phyloP scores from a whole-genome alignment of 2,329 filamentous ascomycete genomes.

The Stemphylium beticola region DNA sequence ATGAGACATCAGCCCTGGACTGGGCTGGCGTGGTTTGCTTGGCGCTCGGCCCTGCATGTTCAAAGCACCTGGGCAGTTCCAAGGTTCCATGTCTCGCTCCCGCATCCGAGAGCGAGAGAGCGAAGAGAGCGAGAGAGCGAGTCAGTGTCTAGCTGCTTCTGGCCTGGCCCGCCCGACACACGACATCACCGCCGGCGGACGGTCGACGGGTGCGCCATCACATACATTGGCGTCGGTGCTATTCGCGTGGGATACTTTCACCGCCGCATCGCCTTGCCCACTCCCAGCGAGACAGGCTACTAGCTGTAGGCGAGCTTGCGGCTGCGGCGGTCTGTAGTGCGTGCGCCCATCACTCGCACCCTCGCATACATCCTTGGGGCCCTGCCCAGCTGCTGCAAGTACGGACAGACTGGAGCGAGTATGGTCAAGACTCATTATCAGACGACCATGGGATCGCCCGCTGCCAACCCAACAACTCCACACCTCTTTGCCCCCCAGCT shows the following conservation, averaged over 20 bases:
- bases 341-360: not conserved
- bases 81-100: conserved; percentile 3
- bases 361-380: not conserved
- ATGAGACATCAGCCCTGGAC: conserved; percentile 14
- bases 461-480: conserved; percentile 17
- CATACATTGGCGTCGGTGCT: too few relatives aligned
- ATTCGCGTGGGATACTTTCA: too few relatives aligned
- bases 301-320: not conserved
- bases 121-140: conserved; percentile 7
- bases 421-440: conserved; percentile 14
- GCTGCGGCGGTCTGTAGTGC: conserved; percentile 11
- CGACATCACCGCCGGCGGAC: too few relatives aligned
- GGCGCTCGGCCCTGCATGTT: conserved; percentile 4
- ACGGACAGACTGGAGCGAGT: not conserved
- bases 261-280: too few relatives aligned
- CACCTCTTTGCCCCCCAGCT: conserved; percentile 9
- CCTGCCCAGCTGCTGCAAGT: not conserved
- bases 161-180: too few relatives aligned
- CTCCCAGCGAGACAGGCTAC: too few relatives aligned
- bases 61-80: too few relatives aligned
- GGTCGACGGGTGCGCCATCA: too few relatives aligned
- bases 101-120: conserved; percentile 5
- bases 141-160: not conserved
- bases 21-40: conserved; percentile 1
- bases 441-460: conserved; percentile 17